A percentile compares a stretch with the other conserved stretches of the same genome.
phyloP scores from a whole-genome alignment of 2,329 filamentous ascomycete genomes.

The Phaeosphaeria sp. region DNA sequence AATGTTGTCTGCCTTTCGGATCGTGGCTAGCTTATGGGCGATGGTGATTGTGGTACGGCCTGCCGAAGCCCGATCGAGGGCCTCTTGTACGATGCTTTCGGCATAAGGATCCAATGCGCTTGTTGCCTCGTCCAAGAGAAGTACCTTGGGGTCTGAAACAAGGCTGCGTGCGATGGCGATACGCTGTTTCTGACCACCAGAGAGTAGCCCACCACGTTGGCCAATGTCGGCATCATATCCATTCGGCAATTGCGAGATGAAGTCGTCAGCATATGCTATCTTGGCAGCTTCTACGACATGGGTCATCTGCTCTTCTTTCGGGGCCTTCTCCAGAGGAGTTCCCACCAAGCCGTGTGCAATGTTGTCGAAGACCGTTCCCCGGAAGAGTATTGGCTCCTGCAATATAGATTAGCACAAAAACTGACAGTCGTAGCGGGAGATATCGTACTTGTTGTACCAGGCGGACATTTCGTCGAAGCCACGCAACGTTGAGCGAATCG shows the following conservation, averaged over 20 bases:
- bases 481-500: conserved; percentile 20
- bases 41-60: conserved; percentile 96
- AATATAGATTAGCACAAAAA: conserved; percentile 59
- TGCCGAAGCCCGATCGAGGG: conserved; percentile 82
- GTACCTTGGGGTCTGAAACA: conserved; percentile 88
- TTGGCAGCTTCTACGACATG: conserved; percentile 83
- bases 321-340: conserved; percentile 71
- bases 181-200: conserved; percentile 95
- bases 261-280: conserved; percentile 94
- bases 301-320: conserved; percentile 70
- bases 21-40: conserved; percentile 92
- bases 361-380: conserved; percentile 86
- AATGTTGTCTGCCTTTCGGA: conserved; percentile 93
- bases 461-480: conserved; percentile 28
- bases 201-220: conserved; percentile 89
- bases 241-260: conserved; percentile 81
- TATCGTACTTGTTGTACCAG: conserved; percentile 2
- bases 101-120: conserved; percentile 93
- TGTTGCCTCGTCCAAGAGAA: conserved; percentile 94
- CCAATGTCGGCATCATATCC: conserved; percentile 96
- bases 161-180: conserved; percentile 93
- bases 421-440: no score
- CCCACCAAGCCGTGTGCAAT: conserved; percentile 88
- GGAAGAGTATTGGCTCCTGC: conserved; percentile 79
- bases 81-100: conserved; percentile 92